Evolutionary conservation across 208 protist genomes (phyloP), one percentile per base, ranked within the genome.

Genomic region (Naegleria lovaniensis): DNA sequence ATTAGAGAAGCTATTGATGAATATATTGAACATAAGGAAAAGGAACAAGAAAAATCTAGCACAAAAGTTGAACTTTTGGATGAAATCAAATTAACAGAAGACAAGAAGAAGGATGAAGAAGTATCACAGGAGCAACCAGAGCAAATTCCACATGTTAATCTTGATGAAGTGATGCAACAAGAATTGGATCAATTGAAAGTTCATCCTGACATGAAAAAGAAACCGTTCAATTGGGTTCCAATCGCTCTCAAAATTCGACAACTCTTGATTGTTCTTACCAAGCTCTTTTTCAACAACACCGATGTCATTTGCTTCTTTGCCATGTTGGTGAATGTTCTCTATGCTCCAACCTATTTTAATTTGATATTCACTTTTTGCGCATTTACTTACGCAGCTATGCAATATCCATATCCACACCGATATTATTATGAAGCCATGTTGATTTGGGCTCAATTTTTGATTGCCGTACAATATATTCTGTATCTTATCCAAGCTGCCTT

Each of bases 391-490:
- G 84, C 84, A 15, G 84, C 41, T 2, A 88, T 88, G 4, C 84
- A 88, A 88, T 88, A 88, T 88, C 84, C 84, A 58, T 88, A 58
- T 38, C 84, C 84, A n/a, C 13, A 51, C 5, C 6, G n/a, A 38
- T 39, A 19, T 0, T 88, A 58, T 58, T 88, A 43, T 40, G 22
- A 39, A 58, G 7, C 33, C 22, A 58, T 55, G 39, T 22, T 58
- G 5, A 25, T 58, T 19, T n/a, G 4, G 19, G 15, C 41, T 19
- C 39, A 59, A 38, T 29, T 58, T 16, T 48, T 55, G 13, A n/a
- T 88, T 58, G 16, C 41, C 58, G 6, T 88, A n/a, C 25, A 88
- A 38, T 88, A 88, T 55, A 88, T 88, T 58, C 38, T 88, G 36
- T 38, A 88, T 38, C 13, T 88, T 4, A 29, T 88, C 16, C 41